Percentiles rank a stretch among this genome's conserved stretches.
Evolutionary conservation across 2,329 filamentous ascomycete genomes (phyloP).

Genomic region (Trichoderma oligosporum): DNA sequence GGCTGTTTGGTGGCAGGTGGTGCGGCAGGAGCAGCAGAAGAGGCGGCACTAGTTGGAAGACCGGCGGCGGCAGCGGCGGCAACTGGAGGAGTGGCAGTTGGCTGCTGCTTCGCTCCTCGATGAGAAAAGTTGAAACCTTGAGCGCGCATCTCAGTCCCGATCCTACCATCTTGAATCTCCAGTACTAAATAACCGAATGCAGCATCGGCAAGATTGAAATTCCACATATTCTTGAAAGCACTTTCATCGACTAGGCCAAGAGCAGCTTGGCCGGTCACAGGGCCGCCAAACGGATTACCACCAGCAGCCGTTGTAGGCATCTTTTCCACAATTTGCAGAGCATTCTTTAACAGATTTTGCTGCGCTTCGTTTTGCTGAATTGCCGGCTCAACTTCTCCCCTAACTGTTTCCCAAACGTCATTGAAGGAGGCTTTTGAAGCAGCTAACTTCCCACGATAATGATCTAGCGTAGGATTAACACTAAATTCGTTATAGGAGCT

Average conservation of each 20-base stretch:
- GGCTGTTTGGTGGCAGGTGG: slow-evolving; percentile 37
- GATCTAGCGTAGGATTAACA: slow-evolving; percentile 94
- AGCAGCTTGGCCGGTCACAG: slow-evolving; percentile 64
- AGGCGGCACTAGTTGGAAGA: slow-evolving; percentile 1
- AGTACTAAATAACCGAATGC: slow-evolving; percentile 95
- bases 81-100: slow-evolving; percentile 33
- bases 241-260: slow-evolving; percentile 95
- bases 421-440: slow-evolving; percentile 98
- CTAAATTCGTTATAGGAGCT: slow-evolving; percentile 99
- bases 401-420: slow-evolving; percentile 99
- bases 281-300: slow-evolving; percentile 93
- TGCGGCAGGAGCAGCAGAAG: slow-evolving; percentile 33
- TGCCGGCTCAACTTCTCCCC: slow-evolving; percentile 89
- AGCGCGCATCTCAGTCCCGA: slow-evolving; percentile 97
- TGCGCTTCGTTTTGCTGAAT: slow-evolving; percentile 92
- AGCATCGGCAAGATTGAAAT: slow-evolving; percentile 96
- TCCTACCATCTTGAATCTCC: slow-evolving; percentile 91
- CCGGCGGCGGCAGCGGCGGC: not conserved
- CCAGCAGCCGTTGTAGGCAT: slow-evolving; percentile 95
- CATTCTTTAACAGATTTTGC: slow-evolving; percentile 85
- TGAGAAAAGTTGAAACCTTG: slow-evolving; percentile 99
- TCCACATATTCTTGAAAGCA: slow-evolving; percentile 99
- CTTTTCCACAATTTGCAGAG: slow-evolving; percentile 90
- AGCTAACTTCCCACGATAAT: slow-evolving; percentile 96
- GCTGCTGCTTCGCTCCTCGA: slow-evolving; percentile 75